Evolutionary conservation across 352 stramenopile genomes (phyloP).

Genomic region (Globisporangium viniferum): DNA sequence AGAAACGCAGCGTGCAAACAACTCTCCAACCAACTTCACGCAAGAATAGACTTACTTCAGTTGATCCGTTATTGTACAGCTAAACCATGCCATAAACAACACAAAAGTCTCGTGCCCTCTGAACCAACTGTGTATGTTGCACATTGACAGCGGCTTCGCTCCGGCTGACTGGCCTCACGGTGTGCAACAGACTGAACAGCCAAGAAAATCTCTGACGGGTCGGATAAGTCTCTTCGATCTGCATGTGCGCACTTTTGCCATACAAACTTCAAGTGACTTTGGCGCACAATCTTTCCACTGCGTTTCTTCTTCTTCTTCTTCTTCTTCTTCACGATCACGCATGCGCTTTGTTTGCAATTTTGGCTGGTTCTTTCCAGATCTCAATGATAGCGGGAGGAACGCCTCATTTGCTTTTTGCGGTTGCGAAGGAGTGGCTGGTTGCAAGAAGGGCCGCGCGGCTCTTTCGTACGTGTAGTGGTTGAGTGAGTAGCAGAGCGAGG

Average conservation of each 20-base stretch:
- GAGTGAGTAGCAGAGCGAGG: not conserved
- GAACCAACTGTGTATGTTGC: no score
- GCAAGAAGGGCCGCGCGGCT: not conserved
- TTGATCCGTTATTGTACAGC: no score
- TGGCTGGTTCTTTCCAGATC: not conserved
- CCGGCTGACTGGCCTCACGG: no score
- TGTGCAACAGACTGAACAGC: no score
- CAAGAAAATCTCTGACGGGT: not conserved
- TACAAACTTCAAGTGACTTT: slow-evolving; percentile 2
- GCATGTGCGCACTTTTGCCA: not conserved
- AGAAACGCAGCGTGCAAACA: no score
- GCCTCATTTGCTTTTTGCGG: not conserved
- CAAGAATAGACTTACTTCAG: no score
- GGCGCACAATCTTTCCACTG: slow-evolving; percentile 2
- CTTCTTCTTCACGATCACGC: not conserved
- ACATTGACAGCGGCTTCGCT: no score
- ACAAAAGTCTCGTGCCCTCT: no score
- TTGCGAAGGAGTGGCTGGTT: not conserved
- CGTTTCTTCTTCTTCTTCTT: not conserved
- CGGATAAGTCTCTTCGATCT: not conserved
- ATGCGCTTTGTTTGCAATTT: not conserved
- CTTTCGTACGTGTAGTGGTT: not conserved
- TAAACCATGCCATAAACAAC: no score
- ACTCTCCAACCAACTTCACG: no score
- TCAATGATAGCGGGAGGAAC: not conserved